phyloP scores from a whole-genome alignment of 208 protist species.

The Leishmania martiniquensis region DNA sequence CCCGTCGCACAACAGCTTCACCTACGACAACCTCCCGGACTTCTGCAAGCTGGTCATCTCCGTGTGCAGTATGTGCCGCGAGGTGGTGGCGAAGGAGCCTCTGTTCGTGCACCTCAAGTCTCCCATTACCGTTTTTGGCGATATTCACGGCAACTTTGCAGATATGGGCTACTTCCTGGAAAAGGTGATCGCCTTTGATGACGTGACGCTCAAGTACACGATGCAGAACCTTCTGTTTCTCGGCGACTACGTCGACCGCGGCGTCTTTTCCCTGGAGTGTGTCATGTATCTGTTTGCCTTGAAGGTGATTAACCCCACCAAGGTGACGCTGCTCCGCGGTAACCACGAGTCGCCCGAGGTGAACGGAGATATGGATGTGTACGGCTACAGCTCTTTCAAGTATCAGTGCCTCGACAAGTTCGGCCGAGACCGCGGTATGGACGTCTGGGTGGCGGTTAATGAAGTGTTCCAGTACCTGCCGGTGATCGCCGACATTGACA shows the following conservation, averaged over 20 bases:
- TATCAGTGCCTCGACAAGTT: slow-evolving; percentile 93
- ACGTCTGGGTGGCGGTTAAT: slow-evolving; percentile 93
- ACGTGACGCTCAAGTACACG: slow-evolving; percentile 93
- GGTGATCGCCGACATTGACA: slow-evolving; percentile 93
- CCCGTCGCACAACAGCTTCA: slow-evolving; percentile 74
- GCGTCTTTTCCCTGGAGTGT: slow-evolving; percentile 88
- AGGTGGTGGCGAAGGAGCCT: slow-evolving; percentile 87
- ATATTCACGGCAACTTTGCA: slow-evolving; percentile 95
- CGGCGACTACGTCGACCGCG: slow-evolving; percentile 98
- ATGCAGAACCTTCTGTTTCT: slow-evolving; percentile 96
- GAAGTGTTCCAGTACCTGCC: slow-evolving; percentile 93
- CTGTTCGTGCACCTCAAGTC: slow-evolving; percentile 90
- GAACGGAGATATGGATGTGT: slow-evolving; percentile 93
- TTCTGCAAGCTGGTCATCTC: slow-evolving; percentile 88
- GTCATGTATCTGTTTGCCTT: slow-evolving; percentile 90
- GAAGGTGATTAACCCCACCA: slow-evolving; percentile 88
- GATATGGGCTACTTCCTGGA: slow-evolving; percentile 93
- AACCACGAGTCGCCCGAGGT: slow-evolving; percentile 94
- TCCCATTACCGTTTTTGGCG: slow-evolving; percentile 91
- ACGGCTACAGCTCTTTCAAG: slow-evolving; percentile 93
- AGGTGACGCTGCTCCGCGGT: slow-evolving; percentile 92
- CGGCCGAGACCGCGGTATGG: slow-evolving; percentile 78
- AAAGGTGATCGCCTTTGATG: slow-evolving; percentile 88
- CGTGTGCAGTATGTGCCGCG: slow-evolving; percentile 84
- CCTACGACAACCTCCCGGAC: slow-evolving; percentile 82